Base-by-base conservation (phyloP, 768 basidiomycete species). In the Kwoniella bestiolae region DNA sequence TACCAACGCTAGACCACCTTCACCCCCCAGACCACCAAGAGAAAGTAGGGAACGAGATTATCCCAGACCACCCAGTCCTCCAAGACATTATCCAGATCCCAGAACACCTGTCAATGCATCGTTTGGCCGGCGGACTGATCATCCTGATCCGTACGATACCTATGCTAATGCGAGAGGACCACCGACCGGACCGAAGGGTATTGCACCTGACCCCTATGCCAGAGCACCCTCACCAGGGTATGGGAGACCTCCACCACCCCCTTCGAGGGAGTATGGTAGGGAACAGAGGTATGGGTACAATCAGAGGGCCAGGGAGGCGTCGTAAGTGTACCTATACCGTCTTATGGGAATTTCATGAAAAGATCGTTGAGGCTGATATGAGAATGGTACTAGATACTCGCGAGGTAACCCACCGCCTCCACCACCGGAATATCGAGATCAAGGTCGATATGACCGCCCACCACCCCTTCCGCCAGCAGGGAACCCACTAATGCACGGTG, bases 11-110 rank as follows among this genome's bases (percentile, higher is more conserved):
- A 41, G 38, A 41, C 7, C 12, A 3, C 38, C 5, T 3, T 14
- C 12, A 41, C 6, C 6, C 12, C 38, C 38, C 38, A 41, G 6
- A 14, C 38, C 14, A 45, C 25, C 35, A 21, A 41, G 53, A 32
- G 21, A 34, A 26, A 46, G 46, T 28, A 32, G 3, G 5, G 18
- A 38, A 9, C 47, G 51, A 31, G 52, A 56, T 34, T 29, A 38
- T 16, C 11, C 18, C n/a, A 18, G 58, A 18, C 45, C 11, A 9
- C 32, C 50, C 1, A 31, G 29, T 26, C 45, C 50, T 28, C 49
- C 60, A 28, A 12, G 29, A 23, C 49, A 55, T 18, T 62, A 62
- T 23, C 60, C 60, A 6, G 62, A 63, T 32, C 44, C 53, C 2
- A 18, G 52, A 34, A 55, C 60, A 14, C 60, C 52, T 23, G 52